A percentile compares a stretch with the other conserved stretches of the same genome.
These are phyloP conservation scores for Xylaria sp. DNA, from an alignment of 2,329 filamentous ascomycete species.

Conservation along the genomic window DNA sequence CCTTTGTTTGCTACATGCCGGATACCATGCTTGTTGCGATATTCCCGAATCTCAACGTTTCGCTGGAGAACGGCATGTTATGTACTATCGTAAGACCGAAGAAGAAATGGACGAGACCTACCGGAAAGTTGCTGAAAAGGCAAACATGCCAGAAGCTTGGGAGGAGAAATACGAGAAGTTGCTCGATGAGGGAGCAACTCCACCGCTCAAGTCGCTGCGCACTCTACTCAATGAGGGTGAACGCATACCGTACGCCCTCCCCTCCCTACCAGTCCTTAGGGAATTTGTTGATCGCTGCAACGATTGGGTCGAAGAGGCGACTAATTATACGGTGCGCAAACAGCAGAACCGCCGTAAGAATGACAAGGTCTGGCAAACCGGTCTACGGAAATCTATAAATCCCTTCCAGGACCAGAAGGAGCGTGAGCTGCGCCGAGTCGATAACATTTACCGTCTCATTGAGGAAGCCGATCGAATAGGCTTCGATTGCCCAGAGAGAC, in stretches of 20 bases:
- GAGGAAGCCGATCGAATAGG: conserved; percentile 85
- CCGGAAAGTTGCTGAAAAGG: conserved; percentile 85
- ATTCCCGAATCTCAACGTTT: conserved; percentile 73
- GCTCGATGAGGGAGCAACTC: conserved; percentile 83
- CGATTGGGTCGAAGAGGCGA: conserved; percentile 97
- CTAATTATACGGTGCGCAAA: conserved; percentile 95
- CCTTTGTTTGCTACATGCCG: conserved; percentile 84
- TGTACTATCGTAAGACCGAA: conserved; percentile 81
- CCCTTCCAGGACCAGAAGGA: conserved; percentile 78
- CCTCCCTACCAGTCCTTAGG: conserved; percentile 81
- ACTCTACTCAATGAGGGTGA: conserved; percentile 91
- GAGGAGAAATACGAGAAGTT: conserved; percentile 87
- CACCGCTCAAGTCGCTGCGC: conserved; percentile 86
- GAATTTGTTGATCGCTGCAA: conserved; percentile 96
- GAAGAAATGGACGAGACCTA: conserved; percentile 73
- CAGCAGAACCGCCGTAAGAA: conserved; percentile 97
- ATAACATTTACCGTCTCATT: conserved; percentile 87
- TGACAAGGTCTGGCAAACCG: conserved; percentile 84
- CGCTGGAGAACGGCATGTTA: conserved; percentile 73
- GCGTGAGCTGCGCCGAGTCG: conserved; percentile 85
- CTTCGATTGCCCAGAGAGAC: conserved; percentile 93
- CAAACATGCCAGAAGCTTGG: conserved; percentile 86
- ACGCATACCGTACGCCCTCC: conserved; percentile 90
- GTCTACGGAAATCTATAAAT: conserved; percentile 73
- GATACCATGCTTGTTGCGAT: conserved; percentile 82